Evolutionary conservation across 2,329 filamentous ascomycete genomes (phyloP).

Genomic region (Leptographium radiaticola): DNA sequence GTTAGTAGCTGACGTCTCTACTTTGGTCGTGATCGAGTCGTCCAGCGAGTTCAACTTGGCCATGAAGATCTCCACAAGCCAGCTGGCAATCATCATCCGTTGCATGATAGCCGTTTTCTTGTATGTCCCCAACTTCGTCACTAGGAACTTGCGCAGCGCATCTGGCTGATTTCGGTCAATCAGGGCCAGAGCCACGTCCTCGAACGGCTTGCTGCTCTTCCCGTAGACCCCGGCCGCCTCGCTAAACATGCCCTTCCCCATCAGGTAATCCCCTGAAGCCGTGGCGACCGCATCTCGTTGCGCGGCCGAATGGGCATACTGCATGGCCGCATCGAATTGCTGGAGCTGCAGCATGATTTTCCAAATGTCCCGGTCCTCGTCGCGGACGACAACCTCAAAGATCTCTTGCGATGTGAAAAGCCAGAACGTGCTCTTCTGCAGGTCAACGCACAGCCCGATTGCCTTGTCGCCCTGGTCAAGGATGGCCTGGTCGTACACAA

Average conservation of each 20-base stretch:
- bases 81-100: constrained; percentile 85
- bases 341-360: constrained; percentile 79
- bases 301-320: constrained; percentile 63
- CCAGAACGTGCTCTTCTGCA: constrained; percentile 96
- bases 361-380: constrained; percentile 91
- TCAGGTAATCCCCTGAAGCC: constrained; percentile 79
- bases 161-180: constrained; percentile 86
- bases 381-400: constrained; percentile 80
- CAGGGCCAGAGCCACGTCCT: constrained; percentile 83
- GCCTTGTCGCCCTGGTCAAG: constrained; percentile 66
- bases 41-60: constrained; percentile 89
- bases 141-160: constrained; percentile 76
- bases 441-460: constrained; percentile 76
- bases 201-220: constrained; percentile 91
- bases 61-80: constrained; percentile 95
- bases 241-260: constrained; percentile 65
- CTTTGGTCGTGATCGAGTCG: constrained; percentile 82
- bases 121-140: constrained; percentile 68
- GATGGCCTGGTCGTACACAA: constrained; percentile 80
- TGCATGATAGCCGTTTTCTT: constrained; percentile 85
- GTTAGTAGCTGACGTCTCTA: constrained; percentile 61
- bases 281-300: constrained; percentile 89
- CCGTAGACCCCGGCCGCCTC: constrained; percentile 88
- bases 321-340: constrained; percentile 77
- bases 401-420: constrained; percentile 85